phyloP scores from a whole-genome alignment of 768 basidiomycete species.

The Boletus insuetus region DNA sequence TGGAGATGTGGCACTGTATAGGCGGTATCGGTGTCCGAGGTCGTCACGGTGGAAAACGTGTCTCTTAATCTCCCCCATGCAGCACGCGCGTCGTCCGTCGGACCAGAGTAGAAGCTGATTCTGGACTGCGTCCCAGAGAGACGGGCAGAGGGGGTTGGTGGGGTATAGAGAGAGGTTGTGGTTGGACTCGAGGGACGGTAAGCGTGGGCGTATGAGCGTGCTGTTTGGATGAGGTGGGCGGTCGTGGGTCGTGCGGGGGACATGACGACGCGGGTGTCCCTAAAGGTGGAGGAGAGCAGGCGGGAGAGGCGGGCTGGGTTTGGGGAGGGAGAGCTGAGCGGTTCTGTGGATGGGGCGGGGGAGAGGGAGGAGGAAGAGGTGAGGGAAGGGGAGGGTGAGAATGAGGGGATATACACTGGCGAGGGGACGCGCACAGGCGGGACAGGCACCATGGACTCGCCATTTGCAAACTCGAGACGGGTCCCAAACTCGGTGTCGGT shows the following conservation, averaged over 20 bases:
- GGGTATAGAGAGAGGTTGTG: conserved; percentile 16
- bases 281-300: conserved; percentile 22
- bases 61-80: conserved; percentile 6
- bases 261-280: conserved; percentile 1
- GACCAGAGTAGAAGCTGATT: conserved; percentile 5
- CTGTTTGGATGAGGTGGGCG: conserved; percentile 15
- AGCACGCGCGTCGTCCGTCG: background rate
- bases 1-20: conserved; percentile 2
- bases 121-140: conserved; percentile 15
- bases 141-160: conserved; percentile 2
- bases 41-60: conserved; percentile 22
- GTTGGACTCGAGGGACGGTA: conserved; percentile 12
- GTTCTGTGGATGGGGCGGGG: conserved; percentile 15
- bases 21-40: conserved; percentile 17
- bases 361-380: conserved; percentile 12
- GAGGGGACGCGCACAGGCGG: conserved; percentile 18
- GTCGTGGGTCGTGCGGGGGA: conserved; percentile 13
- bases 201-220: conserved; percentile 15
- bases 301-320: conserved; percentile 16
- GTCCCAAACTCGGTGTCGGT: conserved; percentile 21
- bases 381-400: conserved; percentile 17
- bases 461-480: background rate
- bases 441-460: conserved; percentile 1
- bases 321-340: conserved; percentile 1
- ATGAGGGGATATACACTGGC: conserved; percentile 20